Conservation (phyloP, 148 eudicot genomes). For the Mesembryanthemum crystallinum region DNA sequence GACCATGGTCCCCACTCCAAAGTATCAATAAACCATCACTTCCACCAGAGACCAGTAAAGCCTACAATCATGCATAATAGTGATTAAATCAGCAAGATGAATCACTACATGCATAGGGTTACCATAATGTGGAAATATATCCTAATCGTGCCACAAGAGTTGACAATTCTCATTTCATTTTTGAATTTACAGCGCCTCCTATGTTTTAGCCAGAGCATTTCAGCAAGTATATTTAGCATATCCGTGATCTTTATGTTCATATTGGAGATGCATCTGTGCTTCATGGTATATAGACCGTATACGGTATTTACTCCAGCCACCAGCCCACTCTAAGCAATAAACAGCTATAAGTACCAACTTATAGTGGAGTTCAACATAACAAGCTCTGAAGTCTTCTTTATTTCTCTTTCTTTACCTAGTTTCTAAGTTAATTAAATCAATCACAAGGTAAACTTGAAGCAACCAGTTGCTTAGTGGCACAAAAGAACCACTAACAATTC, state of each 20-base stretch:
- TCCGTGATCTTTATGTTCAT: not conserved
- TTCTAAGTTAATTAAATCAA: not conserved
- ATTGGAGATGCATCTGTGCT: not conserved
- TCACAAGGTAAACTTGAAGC: not conserved
- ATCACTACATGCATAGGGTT: slow-evolving; percentile 2
- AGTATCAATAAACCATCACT: slow-evolving; percentile 89
- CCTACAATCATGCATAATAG: slow-evolving; percentile 42
- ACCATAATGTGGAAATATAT: not conserved
- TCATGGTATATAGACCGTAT: too few relatives aligned
- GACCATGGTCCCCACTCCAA: slow-evolving; percentile 91
- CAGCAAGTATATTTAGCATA: not conserved
- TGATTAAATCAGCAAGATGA: not conserved
- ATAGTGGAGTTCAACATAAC: not conserved
- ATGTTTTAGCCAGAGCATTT: not conserved
- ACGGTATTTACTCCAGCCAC: not conserved
- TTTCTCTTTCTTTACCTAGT: not conserved
- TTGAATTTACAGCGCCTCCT: not conserved
- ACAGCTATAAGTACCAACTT: not conserved
- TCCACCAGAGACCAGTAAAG: slow-evolving; percentile 96
- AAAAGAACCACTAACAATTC: not conserved
- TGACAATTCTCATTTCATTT: not conserved
- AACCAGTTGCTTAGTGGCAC: not conserved
- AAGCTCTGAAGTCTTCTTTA: not conserved
- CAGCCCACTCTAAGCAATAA: not conserved
- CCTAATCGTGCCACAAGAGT: not conserved